These are phyloP conservation scores for Yamadazyma nakazawae DNA, from an alignment of 805 yeast genomes.

Conservation along the genomic window DNA sequence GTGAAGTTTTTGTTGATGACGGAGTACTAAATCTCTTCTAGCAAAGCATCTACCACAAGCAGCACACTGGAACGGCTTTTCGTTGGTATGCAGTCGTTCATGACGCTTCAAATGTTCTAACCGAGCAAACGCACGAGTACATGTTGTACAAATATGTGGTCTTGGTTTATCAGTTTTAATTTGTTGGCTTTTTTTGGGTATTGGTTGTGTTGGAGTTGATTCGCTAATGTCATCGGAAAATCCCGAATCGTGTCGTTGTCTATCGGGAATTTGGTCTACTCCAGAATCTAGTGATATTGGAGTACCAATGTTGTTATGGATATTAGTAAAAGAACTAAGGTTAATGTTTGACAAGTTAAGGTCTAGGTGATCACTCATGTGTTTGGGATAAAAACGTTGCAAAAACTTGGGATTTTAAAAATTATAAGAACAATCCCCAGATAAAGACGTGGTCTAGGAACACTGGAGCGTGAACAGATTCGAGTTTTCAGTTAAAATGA, in stretches of 20 bases:
- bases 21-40: conserved; percentile 76
- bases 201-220: conserved; percentile 47
- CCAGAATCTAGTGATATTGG: neutral
- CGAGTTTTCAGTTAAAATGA: neutral
- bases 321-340: neutral
- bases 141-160: conserved; percentile 85
- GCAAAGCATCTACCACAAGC: conserved; percentile 97
- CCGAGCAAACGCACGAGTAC: conserved; percentile 94
- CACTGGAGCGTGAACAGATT: neutral
- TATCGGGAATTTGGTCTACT: neutral
- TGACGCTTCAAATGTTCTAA: conserved; percentile 92
- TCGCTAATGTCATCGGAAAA: neutral
- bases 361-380: conserved; percentile 4
- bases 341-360: neutral
- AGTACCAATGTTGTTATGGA: neutral
- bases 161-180: conserved; percentile 91
- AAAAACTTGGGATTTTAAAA: neutral
- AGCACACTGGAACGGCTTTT: conserved; percentile 93
- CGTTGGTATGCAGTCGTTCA: conserved; percentile 91
- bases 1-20: conserved; percentile 95
- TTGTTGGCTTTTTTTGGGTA: conserved; percentile 79
- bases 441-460: neutral
- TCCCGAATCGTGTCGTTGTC: neutral
- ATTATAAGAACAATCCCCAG: neutral
- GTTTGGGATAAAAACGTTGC: neutral